Percentiles rank a stretch among this genome's conserved stretches.
phyloP scores from a whole-genome alignment of 2,329 filamentous ascomycete genomes.

The Pseudogymnoascus sp. region DNA sequence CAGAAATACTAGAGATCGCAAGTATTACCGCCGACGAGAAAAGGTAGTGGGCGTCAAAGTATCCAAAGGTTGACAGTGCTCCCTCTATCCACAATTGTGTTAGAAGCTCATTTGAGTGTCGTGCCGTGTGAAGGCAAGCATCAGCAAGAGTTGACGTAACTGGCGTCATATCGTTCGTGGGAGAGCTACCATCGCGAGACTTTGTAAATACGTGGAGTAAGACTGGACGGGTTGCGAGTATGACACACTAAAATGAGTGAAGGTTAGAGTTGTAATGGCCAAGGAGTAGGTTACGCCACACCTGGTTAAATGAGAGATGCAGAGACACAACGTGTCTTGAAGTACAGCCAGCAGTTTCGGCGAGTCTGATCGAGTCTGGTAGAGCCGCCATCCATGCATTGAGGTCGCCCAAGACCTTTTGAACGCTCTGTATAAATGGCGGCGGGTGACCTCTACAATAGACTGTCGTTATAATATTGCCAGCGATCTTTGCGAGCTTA shows the following conservation, averaged over 20 bases:
- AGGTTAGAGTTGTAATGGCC: not conserved
- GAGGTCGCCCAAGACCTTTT: slow-evolving; percentile 32
- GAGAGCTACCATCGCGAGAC: not conserved
- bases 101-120: slow-evolving; percentile 39
- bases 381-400: slow-evolving; percentile 35
- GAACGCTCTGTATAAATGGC: slow-evolving; percentile 29
- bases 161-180: slow-evolving; percentile 1
- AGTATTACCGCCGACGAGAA: slow-evolving; percentile 42
- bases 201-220: not conserved
- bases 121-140: slow-evolving; percentile 41
- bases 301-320: not conserved
- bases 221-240: not conserved
- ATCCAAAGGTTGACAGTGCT: slow-evolving; percentile 42
- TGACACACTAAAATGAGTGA: not conserved
- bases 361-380: slow-evolving; percentile 30
- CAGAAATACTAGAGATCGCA: slow-evolving; percentile 38
- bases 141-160: slow-evolving; percentile 36
- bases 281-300: not conserved
- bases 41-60: slow-evolving; percentile 42
- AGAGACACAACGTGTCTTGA: not conserved
- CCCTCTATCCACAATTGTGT: slow-evolving; percentile 43
- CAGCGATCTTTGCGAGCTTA: slow-evolving; percentile 34
- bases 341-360: slow-evolving; percentile 33
- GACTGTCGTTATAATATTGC: slow-evolving; percentile 25
- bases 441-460: slow-evolving; percentile 13